Evolutionary conservation across 2,329 filamentous ascomycete species (phyloP), one percentile per base, ranked within the genome.

Genomic region (Pestalotiopsis sp.): DNA sequence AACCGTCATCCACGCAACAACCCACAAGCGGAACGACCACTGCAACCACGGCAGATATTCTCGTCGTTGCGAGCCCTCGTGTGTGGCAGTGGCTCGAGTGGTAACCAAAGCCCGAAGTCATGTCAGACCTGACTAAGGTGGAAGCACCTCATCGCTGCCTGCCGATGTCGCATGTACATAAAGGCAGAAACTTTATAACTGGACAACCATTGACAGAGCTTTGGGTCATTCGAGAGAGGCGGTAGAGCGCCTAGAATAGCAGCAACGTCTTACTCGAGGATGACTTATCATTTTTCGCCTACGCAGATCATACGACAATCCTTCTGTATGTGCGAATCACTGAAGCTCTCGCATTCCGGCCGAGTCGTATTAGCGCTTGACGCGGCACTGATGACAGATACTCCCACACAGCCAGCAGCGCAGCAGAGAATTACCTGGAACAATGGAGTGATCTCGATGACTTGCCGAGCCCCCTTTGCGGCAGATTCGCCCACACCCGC

Each of bases 271-370:
- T 36, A 36, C 25, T 62, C 59, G n/a, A 62, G 36, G 36, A 38
- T 62, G 59, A 39, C 59, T 62, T 13, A 62, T 62, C 59, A 39
- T 36, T 59, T 59, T 62, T 62, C 38, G 36, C 13, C 25, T n/a
- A 17, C n/a, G 17, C 14, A 62, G 4, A 62, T 62, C 59, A 62
- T 62, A 62, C 59, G 59, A 62, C 31, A 62, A 38, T 20, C 31
- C 20, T 17, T 38, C 6, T 39, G 25, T n/a, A 36, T 59, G 57
- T 27, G 57, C 36, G 27, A 20, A 62, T 20, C n/a, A 20, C 25
- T 36, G 25, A 27, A 39, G 59, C 17, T 36, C 17, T 36, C 27
- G 27, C 23, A 59, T 27, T 27, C 25, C 59, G 31, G 27, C 59
- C 9, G 31, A 62, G 31, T 62, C n/a, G 27, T 27, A 27, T 27